These are phyloP conservation scores for Crucihimalaya himalaica DNA, from an alignment of 345 rosid genomes.

Conservation along the genomic window DNA sequence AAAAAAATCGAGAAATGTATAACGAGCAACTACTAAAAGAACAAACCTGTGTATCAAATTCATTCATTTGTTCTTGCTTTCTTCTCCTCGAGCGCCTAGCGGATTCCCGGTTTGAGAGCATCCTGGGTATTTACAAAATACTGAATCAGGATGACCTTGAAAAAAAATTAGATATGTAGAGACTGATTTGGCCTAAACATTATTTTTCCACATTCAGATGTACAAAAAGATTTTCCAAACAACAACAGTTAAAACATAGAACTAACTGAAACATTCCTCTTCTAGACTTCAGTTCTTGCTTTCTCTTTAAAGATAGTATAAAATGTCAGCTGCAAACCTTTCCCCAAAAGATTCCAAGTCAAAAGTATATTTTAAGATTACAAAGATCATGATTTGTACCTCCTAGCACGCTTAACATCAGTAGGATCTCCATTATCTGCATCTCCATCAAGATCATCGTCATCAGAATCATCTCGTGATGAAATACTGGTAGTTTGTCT, in stretches of 20 bases:
- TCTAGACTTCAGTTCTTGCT: neutral
- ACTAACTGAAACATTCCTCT: neutral
- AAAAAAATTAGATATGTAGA: neutral
- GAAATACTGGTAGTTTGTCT: conserved; percentile 84
- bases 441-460: conserved; percentile 88
- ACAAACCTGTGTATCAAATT: conserved; percentile 82
- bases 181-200: neutral
- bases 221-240: neutral
- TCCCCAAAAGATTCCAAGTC: neutral
- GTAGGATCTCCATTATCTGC: conserved; percentile 58
- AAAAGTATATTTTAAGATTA: neutral
- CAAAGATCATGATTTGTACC: conserved; percentile 43
- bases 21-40: conserved; percentile 9
- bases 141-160: neutral
- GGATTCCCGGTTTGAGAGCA: conserved; percentile 97
- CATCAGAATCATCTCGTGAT: conserved; percentile 90
- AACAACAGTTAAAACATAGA: neutral
- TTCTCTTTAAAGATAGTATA: neutral
- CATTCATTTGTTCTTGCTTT: conserved; percentile 87
- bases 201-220: neutral
- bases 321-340: conserved; percentile 3
- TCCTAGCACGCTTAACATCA: conserved; percentile 70
- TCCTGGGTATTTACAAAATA: conserved; percentile 49
- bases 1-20: neutral
- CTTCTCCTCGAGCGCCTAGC: conserved; percentile 96